phyloP scores from a whole-genome alignment of 2,329 filamentous ascomycete species.

The Neofusicoccum parvum region DNA sequence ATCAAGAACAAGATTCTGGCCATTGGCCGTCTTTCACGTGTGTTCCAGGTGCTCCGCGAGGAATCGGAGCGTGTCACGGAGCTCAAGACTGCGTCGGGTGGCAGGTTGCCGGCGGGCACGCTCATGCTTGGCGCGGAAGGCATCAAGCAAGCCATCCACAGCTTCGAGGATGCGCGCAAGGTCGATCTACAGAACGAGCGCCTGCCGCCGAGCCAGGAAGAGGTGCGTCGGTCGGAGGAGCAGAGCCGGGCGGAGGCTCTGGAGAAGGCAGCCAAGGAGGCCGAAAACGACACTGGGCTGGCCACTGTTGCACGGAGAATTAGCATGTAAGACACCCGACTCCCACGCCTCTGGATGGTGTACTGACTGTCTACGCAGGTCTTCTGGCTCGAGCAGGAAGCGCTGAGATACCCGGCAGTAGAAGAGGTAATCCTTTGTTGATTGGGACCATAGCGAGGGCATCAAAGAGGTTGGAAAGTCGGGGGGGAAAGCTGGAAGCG shows the following conservation, averaged over 20 bases:
- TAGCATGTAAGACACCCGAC: conserved; percentile 77
- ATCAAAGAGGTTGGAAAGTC: conserved; percentile 16
- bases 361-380: conserved; percentile 32
- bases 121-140: conserved; percentile 98
- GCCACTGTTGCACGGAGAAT: conserved; percentile 86
- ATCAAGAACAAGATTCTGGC: conserved; percentile 99
- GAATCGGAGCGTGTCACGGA: conserved; percentile 97
- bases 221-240: conserved; percentile 81
- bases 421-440: conserved; percentile 3
- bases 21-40: conserved; percentile 91
- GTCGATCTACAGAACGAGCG: conserved; percentile 97
- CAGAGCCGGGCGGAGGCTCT: conserved; percentile 81
- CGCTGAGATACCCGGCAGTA: conserved; percentile 27
- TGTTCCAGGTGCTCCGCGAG: conserved; percentile 97
- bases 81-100: conserved; percentile 93
- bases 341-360: not conserved
- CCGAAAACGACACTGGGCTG: conserved; percentile 87
- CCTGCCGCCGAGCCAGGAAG: conserved; percentile 87
- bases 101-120: conserved; percentile 88
- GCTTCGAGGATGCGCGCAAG: conserved; percentile 94
- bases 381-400: conserved; percentile 42
- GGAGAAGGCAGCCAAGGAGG: conserved; percentile 82
- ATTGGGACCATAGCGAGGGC: conserved; percentile 15
- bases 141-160: conserved; percentile 97
- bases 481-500: not conserved